These are phyloP conservation scores for Pestalotiopsis sp. DNA, from an alignment of 2,329 filamentous ascomycete genomes.

Conservation along the genomic window DNA sequence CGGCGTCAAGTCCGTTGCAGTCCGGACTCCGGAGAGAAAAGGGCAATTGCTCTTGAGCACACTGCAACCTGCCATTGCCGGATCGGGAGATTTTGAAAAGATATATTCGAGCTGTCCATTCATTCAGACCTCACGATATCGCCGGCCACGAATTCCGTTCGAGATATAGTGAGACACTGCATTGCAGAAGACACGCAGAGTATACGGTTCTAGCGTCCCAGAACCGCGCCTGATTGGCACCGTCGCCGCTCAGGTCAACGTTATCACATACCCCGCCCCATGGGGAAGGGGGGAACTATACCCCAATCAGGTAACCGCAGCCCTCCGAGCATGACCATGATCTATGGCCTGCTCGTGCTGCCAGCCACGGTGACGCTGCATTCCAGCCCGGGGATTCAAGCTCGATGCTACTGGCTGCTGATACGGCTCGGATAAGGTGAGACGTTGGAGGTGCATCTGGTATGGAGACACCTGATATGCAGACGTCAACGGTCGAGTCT, in stretches of 20 bases:
- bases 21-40: too few species aligned
- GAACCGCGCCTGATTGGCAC: neutral
- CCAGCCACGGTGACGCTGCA: neutral
- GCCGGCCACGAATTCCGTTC: too few species aligned
- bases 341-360: neutral
- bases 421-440: neutral
- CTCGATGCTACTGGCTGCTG: neutral
- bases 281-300: neutral
- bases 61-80: too few species aligned
- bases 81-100: too few species aligned
- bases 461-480: neutral
- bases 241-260: neutral
- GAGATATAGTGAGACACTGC: too few species aligned
- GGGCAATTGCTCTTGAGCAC: too few species aligned
- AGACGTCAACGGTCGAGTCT: neutral
- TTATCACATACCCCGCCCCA: conserved; percentile 4
- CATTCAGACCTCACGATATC: too few species aligned
- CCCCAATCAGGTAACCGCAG: neutral
- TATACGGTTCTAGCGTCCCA: neutral
- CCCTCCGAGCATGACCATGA: neutral
- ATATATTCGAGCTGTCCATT: too few species aligned
- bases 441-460: neutral
- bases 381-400: neutral
- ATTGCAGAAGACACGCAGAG: neutral
- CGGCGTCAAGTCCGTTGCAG: neutral